phyloP scores from a whole-genome alignment of 208 protist genomes.

The Trypanosoma brucei region DNA sequence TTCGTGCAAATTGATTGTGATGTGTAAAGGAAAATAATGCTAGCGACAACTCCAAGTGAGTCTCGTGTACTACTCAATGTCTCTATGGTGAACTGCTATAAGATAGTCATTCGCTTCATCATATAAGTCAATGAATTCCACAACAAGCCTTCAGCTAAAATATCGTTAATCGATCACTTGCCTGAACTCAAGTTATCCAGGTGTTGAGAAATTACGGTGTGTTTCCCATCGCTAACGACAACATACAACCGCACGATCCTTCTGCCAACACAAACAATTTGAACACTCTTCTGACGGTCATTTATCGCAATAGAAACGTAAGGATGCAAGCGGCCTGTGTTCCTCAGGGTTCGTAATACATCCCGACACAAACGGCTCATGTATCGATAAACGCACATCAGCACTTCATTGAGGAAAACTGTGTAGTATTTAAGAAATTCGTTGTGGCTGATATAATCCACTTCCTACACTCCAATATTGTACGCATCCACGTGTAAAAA shows the following conservation, averaged over 20 bases:
- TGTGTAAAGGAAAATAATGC: slow-evolving; percentile 99
- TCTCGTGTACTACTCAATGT: slow-evolving; percentile 86
- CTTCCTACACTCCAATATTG: slow-evolving; percentile 80
- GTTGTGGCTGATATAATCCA: slow-evolving; percentile 63
- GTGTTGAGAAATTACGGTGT: slow-evolving; percentile 53
- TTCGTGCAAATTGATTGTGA: slow-evolving; percentile 99
- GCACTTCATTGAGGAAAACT: slow-evolving; percentile 79
- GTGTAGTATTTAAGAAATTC: slow-evolving; percentile 73
- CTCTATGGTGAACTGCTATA: slow-evolving; percentile 92
- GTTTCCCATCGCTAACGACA: slow-evolving; percentile 53
- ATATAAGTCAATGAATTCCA: slow-evolving; percentile 99
- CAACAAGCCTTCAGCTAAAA: slow-evolving; percentile 87
- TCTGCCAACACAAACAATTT: slow-evolving; percentile 86
- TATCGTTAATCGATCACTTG: slow-evolving; percentile 77
- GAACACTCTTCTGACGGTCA: slow-evolving; percentile 68
- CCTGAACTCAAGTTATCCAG: slow-evolving; percentile 52
- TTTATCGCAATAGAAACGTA: slow-evolving; percentile 83
- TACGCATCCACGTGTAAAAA: slow-evolving; percentile 56
- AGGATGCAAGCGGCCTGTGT: slow-evolving; percentile 72
- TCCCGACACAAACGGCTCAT: slow-evolving; percentile 68
- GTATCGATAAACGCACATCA: slow-evolving; percentile 86
- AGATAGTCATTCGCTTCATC: slow-evolving; percentile 96
- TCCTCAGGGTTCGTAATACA: slow-evolving; percentile 55
- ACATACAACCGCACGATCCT: slow-evolving; percentile 76
- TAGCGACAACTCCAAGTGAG: slow-evolving; percentile 88